Percentiles rank a stretch among this genome's conserved stretches.
These are phyloP conservation scores for Macadamia integrifolia DNA, from an alignment of 164 flowering plant genomes.

Conservation along the genomic window DNA sequence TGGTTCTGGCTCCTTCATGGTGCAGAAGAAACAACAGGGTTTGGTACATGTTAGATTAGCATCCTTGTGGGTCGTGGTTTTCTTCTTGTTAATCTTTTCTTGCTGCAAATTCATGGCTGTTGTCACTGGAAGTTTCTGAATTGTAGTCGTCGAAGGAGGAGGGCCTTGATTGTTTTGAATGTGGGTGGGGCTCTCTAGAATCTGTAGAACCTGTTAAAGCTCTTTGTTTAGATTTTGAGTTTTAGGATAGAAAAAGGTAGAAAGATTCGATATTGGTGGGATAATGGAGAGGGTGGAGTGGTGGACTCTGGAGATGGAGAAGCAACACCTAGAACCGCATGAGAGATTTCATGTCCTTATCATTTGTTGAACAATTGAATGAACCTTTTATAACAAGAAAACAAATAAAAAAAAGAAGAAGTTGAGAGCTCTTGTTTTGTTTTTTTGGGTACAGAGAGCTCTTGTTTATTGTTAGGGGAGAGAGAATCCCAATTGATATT, in stretches of 20 bases:
- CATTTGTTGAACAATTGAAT: background rate
- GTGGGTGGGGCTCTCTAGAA: background rate
- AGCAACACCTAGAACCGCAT: background rate
- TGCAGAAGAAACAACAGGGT: conserved; percentile 66
- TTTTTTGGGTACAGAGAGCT: no score
- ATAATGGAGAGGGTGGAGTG: conserved; percentile 22
- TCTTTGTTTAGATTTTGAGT: no score
- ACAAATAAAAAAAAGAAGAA: no score
- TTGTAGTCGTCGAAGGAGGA: background rate
- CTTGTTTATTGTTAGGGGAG: no score
- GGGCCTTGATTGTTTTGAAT: conserved; percentile 4
- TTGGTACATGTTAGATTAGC: conserved; percentile 21
- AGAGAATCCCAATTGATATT: background rate
- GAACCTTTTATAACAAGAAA: background rate
- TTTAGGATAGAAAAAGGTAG: background rate
- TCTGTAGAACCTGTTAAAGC: no score
- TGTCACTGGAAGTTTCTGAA: background rate
- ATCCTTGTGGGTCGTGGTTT: background rate
- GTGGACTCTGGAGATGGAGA: background rate
- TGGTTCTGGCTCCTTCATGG: conserved; percentile 50
- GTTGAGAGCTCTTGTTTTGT: no score
- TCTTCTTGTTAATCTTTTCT: conserved; percentile 14
- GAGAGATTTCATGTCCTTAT: background rate
- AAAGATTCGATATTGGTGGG: conserved; percentile 4
- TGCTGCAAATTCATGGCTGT: conserved; percentile 20